phyloP scores from a whole-genome alignment of 371 early-diverging fungal genomes.

The Rhizopus sp. region DNA sequence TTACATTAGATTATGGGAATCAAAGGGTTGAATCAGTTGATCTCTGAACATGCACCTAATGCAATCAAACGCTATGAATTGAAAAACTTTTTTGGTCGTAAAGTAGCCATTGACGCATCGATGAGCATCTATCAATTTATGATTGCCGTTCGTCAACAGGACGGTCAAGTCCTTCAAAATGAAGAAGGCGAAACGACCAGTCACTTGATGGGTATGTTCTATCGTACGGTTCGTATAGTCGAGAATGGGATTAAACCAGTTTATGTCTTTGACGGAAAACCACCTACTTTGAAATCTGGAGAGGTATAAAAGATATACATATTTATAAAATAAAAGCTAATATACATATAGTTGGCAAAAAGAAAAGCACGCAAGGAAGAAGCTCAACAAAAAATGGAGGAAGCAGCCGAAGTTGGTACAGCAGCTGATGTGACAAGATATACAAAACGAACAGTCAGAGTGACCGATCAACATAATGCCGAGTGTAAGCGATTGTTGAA shows the following conservation, averaged over 20 bases:
- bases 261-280: slow-evolving; percentile 99
- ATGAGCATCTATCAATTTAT: slow-evolving; percentile 99
- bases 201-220: slow-evolving; percentile 99
- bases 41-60: slow-evolving; percentile 89
- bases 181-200: slow-evolving; percentile 96
- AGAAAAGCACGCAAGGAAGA: slow-evolving; percentile 85
- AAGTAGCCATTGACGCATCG: slow-evolving; percentile 98
- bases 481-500: slow-evolving; percentile 92
- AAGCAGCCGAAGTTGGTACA: slow-evolving; percentile 87
- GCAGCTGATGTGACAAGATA: slow-evolving; percentile 89
- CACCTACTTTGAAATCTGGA: slow-evolving; percentile 94
- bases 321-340: not conserved
- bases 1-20: slow-evolving; percentile 82
- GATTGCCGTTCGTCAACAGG: slow-evolving; percentile 94
- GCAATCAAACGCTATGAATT: slow-evolving; percentile 88
- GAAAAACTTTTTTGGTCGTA: slow-evolving; percentile 92
- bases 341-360: slow-evolving; percentile 73
- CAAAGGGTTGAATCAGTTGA: slow-evolving; percentile 90
- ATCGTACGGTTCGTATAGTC: slow-evolving; percentile 98
- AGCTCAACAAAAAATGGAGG: slow-evolving; percentile 79
- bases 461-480: slow-evolving; percentile 93
- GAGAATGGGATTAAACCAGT: slow-evolving; percentile 98
- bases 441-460: slow-evolving; percentile 92
- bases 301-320: slow-evolving; percentile 61
- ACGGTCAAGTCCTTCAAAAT: slow-evolving; percentile 90